These are phyloP conservation scores for Pestalotiopsis sp. DNA, from an alignment of 2,329 filamentous ascomycete genomes.

Conservation along the genomic window DNA sequence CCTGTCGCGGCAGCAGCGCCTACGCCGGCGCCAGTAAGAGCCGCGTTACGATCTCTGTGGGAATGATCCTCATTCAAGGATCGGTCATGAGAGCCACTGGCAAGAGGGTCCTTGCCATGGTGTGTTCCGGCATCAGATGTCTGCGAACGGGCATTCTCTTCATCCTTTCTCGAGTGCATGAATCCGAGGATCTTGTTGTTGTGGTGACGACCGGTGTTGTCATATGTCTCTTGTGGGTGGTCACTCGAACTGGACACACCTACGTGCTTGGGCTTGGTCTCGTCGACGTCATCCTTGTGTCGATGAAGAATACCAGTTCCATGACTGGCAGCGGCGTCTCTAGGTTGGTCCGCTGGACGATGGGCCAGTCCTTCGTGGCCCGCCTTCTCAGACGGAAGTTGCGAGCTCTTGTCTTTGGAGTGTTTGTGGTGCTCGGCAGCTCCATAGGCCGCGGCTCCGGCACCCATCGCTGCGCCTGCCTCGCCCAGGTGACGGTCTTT, in stretches of 20 bases:
- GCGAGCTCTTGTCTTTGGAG: not conserved
- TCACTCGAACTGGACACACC: not conserved
- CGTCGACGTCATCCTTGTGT: not conserved
- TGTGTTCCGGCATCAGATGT: not conserved
- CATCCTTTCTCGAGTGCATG: not conserved
- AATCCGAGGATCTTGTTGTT: not conserved
- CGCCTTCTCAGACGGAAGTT: not conserved
- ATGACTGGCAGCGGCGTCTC: not conserved
- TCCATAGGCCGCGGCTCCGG: not conserved
- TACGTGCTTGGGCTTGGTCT: not conserved
- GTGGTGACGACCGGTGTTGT: not conserved
- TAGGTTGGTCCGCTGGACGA: not conserved
- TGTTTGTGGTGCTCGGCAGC: constrained; percentile 2
- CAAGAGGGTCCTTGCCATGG: not conserved
- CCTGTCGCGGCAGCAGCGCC: not conserved
- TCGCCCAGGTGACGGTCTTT: not conserved
- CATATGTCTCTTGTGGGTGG: not conserved
- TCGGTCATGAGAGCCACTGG: not conserved
- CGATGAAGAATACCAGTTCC: not conserved
- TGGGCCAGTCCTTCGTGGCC: not conserved
- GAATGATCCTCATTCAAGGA: not conserved
- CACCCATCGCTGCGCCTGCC: not conserved
- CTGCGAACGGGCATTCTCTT: not conserved
- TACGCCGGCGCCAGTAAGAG: not conserved
- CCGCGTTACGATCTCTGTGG: not conserved